Conservation (phyloP, 2,329 filamentous ascomycete species). For the Aureobasidium pullulans region DNA sequence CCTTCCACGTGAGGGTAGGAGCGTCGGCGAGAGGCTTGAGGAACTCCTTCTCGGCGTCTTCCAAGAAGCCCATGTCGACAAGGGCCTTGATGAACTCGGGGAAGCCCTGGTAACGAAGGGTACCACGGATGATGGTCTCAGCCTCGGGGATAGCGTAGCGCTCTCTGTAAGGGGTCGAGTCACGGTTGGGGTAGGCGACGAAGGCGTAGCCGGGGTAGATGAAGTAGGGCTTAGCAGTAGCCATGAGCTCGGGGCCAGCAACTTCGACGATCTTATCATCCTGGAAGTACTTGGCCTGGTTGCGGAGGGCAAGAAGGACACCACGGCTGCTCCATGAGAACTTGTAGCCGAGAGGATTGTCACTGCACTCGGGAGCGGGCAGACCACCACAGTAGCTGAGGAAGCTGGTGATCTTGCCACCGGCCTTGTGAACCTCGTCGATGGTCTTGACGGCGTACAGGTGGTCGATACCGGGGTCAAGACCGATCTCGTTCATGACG, state of each 20-base stretch:
- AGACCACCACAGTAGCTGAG: constrained; percentile 79
- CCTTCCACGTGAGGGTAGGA: constrained; percentile 62
- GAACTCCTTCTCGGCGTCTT: constrained; percentile 57
- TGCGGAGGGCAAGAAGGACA: constrained; percentile 78
- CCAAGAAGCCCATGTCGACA: constrained; percentile 84
- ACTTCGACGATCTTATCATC: constrained; percentile 62
- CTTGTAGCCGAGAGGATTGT: constrained; percentile 91
- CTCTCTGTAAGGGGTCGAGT: constrained; percentile 80
- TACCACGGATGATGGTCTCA: constrained; percentile 76
- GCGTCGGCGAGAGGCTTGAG: constrained; percentile 48
- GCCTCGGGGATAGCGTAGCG: constrained; percentile 89
- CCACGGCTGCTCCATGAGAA: constrained; percentile 72
- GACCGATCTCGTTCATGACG: constrained; percentile 94
- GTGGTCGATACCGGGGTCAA: constrained; percentile 66
- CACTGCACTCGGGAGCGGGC: constrained; percentile 59
- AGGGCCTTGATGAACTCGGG: constrained; percentile 82
- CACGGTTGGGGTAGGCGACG: constrained; percentile 88
- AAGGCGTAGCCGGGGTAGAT: constrained; percentile 86
- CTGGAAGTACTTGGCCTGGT: constrained; percentile 75
- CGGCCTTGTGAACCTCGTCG: constrained; percentile 74
- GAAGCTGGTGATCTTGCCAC: constrained; percentile 80
- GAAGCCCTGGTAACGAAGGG: constrained; percentile 82
- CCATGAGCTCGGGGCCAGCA: constrained; percentile 56
- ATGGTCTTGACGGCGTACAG: constrained; percentile 83
- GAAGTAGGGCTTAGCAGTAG: constrained; percentile 76